Percentiles rank a stretch among this genome's conserved stretches.
These are phyloP conservation scores for Pleurotus salmoneostramineus DNA, from an alignment of 768 basidiomycete species.

Conservation along the genomic window DNA sequence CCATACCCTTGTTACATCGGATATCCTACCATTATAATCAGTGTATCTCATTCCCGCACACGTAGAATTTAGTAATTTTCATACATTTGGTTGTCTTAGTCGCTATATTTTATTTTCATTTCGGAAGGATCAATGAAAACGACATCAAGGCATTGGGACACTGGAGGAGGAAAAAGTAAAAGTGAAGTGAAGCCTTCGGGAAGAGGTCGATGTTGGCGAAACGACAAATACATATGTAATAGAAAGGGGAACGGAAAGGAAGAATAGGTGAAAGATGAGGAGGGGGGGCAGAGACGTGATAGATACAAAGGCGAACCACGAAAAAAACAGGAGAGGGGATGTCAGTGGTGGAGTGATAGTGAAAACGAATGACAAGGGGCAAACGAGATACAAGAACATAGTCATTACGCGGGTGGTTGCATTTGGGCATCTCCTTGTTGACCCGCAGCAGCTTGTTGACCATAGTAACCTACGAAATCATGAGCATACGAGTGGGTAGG, in stretches of 20 bases:
- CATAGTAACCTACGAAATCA: slow-evolving; percentile 64
- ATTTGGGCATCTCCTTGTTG: slow-evolving; percentile 60
- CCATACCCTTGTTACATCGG: slow-evolving; percentile 27
- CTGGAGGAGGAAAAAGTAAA: slow-evolving; percentile 19
- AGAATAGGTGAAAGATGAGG: slow-evolving; percentile 22
- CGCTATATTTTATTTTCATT: slow-evolving; percentile 12
- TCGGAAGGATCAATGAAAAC: slow-evolving; percentile 11
- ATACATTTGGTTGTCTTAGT: slow-evolving; percentile 10
- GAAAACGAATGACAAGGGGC: slow-evolving; percentile 2
- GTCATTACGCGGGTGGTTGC: slow-evolving; percentile 21
- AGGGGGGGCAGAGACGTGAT: neutral
- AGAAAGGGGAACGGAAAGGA: slow-evolving; percentile 22
- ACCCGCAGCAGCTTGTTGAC: slow-evolving; percentile 57
- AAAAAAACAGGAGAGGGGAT: neutral
- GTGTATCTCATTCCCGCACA: neutral
- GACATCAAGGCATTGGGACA: neutral
- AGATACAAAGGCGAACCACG: neutral
- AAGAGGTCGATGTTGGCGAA: slow-evolving; percentile 17
- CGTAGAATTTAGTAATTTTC: slow-evolving; percentile 6
- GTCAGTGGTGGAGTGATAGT: neutral
- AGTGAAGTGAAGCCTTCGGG: slow-evolving; percentile 15
- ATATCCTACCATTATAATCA: slow-evolving; percentile 9
- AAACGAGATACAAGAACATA: slow-evolving; percentile 14
- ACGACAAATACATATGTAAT: slow-evolving; percentile 20
- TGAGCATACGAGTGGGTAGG: neutral